Evolutionary conservation across 768 basidiomycete species (phyloP).

Genomic region (Pholiota microspora): DNA sequence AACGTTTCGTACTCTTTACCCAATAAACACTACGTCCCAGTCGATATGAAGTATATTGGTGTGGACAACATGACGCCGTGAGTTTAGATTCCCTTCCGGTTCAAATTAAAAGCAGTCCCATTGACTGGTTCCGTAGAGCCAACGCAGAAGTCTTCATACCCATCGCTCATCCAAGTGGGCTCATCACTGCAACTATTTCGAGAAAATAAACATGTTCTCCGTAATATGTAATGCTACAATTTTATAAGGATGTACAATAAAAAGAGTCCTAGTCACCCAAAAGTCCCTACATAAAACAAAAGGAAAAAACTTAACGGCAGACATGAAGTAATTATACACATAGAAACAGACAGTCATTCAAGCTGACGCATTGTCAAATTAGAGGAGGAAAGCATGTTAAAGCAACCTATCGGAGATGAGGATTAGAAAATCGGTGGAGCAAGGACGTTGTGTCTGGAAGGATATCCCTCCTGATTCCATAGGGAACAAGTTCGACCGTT

Average conservation of each 20-base stretch:
- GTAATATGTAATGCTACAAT: background rate
- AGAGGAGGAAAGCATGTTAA: too few relatives aligned
- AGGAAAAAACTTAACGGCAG: too few relatives aligned
- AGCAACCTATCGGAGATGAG: background rate
- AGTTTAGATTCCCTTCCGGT: slow-evolving; percentile 13
- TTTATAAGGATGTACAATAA: background rate
- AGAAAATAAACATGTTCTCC: too few relatives aligned
- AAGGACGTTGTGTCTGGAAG: background rate
- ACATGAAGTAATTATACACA: too few relatives aligned
- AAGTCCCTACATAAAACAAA: too few relatives aligned
- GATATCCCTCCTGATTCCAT: background rate
- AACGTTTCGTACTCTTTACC: slow-evolving; percentile 75
- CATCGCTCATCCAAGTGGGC: slow-evolving; percentile 7
- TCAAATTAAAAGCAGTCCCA: background rate
- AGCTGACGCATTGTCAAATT: too few relatives aligned
- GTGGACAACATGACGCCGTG: slow-evolving; percentile 71
- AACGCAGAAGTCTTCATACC: slow-evolving; percentile 7
- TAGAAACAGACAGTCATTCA: too few relatives aligned
- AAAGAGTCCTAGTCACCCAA: too few relatives aligned
- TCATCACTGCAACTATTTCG: slow-evolving; percentile 8
- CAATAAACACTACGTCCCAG: slow-evolving; percentile 94
- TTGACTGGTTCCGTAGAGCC: background rate
- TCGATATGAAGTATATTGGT: slow-evolving; percentile 74
- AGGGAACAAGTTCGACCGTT: background rate
- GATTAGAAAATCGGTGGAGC: background rate